A percentile compares a stretch with the other conserved stretches of the same genome.
phyloP scores from a whole-genome alignment of 495 filamentous ascomycete genomes.

The Neurospora terricola region DNA sequence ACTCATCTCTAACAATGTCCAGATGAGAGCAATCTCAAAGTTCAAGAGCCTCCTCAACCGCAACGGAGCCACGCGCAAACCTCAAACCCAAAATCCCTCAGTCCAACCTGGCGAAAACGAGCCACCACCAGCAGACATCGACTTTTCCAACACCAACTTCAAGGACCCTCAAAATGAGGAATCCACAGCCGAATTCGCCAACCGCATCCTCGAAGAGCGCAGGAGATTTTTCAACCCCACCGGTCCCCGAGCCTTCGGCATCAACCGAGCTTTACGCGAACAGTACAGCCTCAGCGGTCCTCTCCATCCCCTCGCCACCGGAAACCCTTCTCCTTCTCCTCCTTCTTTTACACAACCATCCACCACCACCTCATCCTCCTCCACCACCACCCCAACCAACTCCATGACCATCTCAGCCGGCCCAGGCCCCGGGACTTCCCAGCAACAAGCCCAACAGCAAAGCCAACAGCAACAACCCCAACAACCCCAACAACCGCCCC shows the following conservation, averaged over 20 bases:
- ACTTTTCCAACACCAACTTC: constrained; percentile 17
- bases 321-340: constrained; percentile 37
- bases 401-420: background rate
- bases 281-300: background rate
- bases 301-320: constrained; percentile 52
- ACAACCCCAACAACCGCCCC: constrained; percentile 30
- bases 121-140: constrained; percentile 30
- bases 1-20: constrained; percentile 7
- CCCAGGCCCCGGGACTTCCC: background rate
- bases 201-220: constrained; percentile 28
- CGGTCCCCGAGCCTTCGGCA: constrained; percentile 3
- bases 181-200: constrained; percentile 28
- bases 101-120: background rate
- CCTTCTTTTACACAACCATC: background rate
- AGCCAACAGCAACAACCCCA: background rate
- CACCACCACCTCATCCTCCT: background rate
- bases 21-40: constrained; percentile 88
- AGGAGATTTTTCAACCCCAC: constrained; percentile 23
- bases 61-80: constrained; percentile 15
- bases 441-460: background rate
- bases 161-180: constrained; percentile 10
- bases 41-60: constrained; percentile 53
- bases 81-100: constrained; percentile 8
- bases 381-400: background rate
- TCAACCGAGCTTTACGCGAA: constrained; percentile 4